These are phyloP conservation scores for Phytophthora pistaciae DNA, from an alignment of 352 stramenopile genomes.

Conservation along the genomic window DNA sequence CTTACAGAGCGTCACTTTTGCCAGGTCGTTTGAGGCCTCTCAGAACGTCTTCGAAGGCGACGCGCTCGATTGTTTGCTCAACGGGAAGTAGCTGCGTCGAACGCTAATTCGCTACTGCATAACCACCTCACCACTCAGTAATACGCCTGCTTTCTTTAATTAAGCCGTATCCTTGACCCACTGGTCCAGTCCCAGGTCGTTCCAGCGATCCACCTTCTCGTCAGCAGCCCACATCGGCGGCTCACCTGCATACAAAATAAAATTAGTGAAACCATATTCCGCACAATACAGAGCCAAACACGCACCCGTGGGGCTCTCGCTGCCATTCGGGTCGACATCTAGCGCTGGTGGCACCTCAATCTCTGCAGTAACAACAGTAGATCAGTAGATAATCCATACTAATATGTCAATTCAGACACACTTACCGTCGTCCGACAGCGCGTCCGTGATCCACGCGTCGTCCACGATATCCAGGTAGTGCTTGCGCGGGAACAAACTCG, in stretches of 20 bases:
- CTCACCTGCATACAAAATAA: constrained; percentile 46
- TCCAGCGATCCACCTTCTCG: constrained; percentile 80
- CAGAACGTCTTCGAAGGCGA: constrained; percentile 59
- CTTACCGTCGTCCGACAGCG: constrained; percentile 81
- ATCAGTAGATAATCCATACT: background rate
- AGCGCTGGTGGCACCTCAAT: constrained; percentile 71
- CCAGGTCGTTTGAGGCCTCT: constrained; percentile 40
- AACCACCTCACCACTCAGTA: background rate
- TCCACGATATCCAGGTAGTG: constrained; percentile 85
- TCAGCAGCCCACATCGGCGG: constrained; percentile 57
- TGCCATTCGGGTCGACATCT: constrained; percentile 66
- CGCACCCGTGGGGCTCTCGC: constrained; percentile 56
- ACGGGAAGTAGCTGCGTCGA: constrained; percentile 34
- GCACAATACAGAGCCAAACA: background rate
- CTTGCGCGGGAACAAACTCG: constrained; percentile 74
- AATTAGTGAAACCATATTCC: background rate
- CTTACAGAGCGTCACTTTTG: constrained; percentile 45
- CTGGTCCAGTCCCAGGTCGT: constrained; percentile 78
- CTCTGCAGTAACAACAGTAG: constrained; percentile 41
- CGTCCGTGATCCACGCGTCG: constrained; percentile 83
- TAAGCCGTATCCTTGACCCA: constrained; percentile 59
- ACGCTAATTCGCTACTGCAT: background rate
- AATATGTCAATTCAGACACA: constrained; percentile 24
- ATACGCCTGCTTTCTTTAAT: background rate
- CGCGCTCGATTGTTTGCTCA: constrained; percentile 66